Percentiles rank a stretch among this genome's conserved stretches.
Conservation (phyloP, 805 yeast species). For the Wickerhamomyces hampshirensis region DNA sequence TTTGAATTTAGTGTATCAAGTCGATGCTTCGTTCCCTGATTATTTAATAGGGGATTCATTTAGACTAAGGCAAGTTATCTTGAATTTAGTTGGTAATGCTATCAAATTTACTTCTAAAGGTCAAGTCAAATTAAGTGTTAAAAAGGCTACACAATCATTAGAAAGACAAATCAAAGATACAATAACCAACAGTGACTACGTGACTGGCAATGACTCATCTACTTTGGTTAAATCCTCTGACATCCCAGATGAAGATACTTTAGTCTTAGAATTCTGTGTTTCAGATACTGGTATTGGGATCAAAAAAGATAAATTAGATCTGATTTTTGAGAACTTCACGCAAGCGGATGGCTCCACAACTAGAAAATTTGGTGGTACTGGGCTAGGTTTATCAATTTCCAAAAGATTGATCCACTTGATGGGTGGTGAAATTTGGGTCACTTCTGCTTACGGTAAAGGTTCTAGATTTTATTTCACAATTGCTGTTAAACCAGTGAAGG, state of each 20-base stretch:
- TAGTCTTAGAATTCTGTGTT: slow-evolving; percentile 74
- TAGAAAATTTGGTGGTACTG: slow-evolving; percentile 90
- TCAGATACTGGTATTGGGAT: slow-evolving; percentile 91
- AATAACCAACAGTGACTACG: slow-evolving; percentile 26
- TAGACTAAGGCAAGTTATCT: slow-evolving; percentile 80
- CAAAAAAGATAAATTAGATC: slow-evolving; percentile 75
- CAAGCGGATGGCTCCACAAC: slow-evolving; percentile 95
- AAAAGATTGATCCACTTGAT: slow-evolving; percentile 81
- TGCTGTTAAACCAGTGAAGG: slow-evolving; percentile 66
- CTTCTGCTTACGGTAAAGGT: slow-evolving; percentile 74
- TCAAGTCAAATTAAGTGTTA: slow-evolving; percentile 71
- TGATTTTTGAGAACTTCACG: slow-evolving; percentile 85
- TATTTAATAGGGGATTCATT: slow-evolving; percentile 84
- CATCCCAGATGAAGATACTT: slow-evolving; percentile 24
- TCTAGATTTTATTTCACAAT: slow-evolving; percentile 81
- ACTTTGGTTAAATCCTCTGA: slow-evolving; percentile 37
- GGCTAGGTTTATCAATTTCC: slow-evolving; percentile 82
- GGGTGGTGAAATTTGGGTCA: slow-evolving; percentile 95
- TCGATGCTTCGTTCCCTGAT: slow-evolving; percentile 85
- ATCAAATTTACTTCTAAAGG: slow-evolving; percentile 84
- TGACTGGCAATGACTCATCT: slow-evolving; percentile 22
- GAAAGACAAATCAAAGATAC: slow-evolving; percentile 18
- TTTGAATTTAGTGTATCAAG: slow-evolving; percentile 71
- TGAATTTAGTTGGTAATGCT: slow-evolving; percentile 85
- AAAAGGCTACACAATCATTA: slow-evolving; percentile 39